Conservation (phyloP, 2,329 filamentous ascomycete species). For the Fusarium nematophilum region DNA sequence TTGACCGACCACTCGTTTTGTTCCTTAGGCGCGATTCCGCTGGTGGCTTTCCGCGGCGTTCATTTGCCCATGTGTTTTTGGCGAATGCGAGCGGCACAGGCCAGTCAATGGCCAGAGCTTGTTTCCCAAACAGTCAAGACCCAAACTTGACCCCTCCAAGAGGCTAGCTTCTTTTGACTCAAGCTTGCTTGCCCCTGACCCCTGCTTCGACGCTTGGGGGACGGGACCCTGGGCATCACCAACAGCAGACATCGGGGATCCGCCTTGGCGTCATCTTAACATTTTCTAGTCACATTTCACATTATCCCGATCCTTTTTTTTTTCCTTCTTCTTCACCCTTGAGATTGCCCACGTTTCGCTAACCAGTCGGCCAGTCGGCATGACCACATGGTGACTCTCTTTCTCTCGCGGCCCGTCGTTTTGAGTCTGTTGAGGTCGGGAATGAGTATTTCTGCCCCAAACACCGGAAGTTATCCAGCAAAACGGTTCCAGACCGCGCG, state of each 20-base stretch:
- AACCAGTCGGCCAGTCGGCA: constrained; percentile 6
- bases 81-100: constrained; percentile 24
- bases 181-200: constrained; percentile 33
- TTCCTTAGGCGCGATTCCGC: constrained; percentile 37
- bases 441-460: not conserved
- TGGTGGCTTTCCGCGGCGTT: constrained; percentile 26
- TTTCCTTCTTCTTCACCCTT: not conserved
- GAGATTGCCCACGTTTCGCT: constrained; percentile 22
- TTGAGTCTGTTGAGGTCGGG: not conserved
- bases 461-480: not conserved
- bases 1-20: constrained; percentile 18
- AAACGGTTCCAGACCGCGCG: constrained; percentile 25
- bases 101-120: constrained; percentile 1
- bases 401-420: not conserved
- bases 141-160: not conserved
- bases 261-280: constrained; percentile 35
- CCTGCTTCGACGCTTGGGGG: constrained; percentile 34
- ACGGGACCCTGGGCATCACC: constrained; percentile 36
- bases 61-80: constrained; percentile 29
- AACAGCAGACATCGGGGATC: constrained; percentile 27
- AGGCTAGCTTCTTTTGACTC: constrained; percentile 31
- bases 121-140: constrained; percentile 12
- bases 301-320: constrained; percentile 8
- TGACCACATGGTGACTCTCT: constrained; percentile 20
- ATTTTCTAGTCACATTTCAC: constrained; percentile 34